A percentile compares a stretch with the other conserved stretches of the same genome.
Evolutionary conservation across 495 filamentous ascomycete species (phyloP).

Genomic region (Tuber calosporum): DNA sequence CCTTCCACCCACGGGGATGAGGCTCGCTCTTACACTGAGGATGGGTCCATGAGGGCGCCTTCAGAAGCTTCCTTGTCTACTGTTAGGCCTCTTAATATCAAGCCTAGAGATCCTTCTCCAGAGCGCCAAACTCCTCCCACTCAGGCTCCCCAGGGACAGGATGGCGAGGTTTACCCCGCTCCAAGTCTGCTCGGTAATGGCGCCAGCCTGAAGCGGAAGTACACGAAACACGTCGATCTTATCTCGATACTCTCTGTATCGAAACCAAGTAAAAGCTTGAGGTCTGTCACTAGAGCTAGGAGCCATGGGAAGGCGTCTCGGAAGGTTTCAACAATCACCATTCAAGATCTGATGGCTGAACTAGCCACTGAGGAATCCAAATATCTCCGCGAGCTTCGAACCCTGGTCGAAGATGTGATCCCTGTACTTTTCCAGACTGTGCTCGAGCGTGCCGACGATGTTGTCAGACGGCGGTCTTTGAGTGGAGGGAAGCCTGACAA

Average conservation of each 20-base stretch:
- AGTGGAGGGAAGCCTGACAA: constrained; percentile 48
- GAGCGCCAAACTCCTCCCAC: constrained; percentile 13
- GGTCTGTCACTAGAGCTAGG: constrained; percentile 50
- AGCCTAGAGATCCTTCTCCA: constrained; percentile 23
- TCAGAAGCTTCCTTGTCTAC: constrained; percentile 38
- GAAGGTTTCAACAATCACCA: constrained; percentile 57
- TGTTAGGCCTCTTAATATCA: constrained; percentile 38
- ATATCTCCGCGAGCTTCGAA: constrained; percentile 87
- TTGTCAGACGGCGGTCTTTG: constrained; percentile 45
- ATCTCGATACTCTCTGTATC: constrained; percentile 83
- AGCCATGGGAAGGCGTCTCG: constrained; percentile 56
- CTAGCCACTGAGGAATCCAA: constrained; percentile 76
- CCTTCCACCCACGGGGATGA: constrained; percentile 23
- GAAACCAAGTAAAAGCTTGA: constrained; percentile 58
- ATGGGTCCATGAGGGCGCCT: constrained; percentile 24
- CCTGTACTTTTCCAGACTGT: constrained; percentile 85
- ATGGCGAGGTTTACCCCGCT: constrained; percentile 14
- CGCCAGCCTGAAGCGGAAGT: constrained; percentile 57
- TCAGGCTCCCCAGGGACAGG: constrained; percentile 15
- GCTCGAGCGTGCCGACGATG: constrained; percentile 55
- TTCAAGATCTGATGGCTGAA: constrained; percentile 70
- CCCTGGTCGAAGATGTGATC: constrained; percentile 90
- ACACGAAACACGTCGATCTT: constrained; percentile 87
- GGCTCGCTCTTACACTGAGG: constrained; percentile 15
- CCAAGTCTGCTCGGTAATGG: constrained; percentile 23